Evolutionary conservation across 306 rosid genomes (phyloP).

Genomic region (Malus domestica): DNA sequence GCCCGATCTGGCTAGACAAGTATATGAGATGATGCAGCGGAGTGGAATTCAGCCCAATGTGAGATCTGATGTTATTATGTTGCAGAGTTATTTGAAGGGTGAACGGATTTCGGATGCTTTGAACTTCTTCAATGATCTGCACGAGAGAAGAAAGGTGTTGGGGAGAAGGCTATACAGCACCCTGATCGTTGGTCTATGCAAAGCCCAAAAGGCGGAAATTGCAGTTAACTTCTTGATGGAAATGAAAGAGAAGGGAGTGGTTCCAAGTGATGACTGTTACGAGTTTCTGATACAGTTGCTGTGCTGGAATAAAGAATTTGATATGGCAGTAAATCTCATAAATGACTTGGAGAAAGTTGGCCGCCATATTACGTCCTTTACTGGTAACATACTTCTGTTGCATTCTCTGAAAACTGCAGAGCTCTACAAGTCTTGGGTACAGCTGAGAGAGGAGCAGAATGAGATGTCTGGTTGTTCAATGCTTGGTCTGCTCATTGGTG

Average conservation of each 20-base stretch:
- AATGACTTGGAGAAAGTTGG: slow-evolving; percentile 49
- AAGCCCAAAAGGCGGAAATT: slow-evolving; percentile 30
- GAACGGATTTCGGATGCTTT: slow-evolving; percentile 51
- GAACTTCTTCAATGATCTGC: slow-evolving; percentile 42
- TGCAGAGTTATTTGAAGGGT: slow-evolving; percentile 42
- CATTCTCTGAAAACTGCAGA: slow-evolving; percentile 46
- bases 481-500: slow-evolving; percentile 52
- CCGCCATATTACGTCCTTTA: slow-evolving; percentile 55
- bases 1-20: slow-evolving; percentile 54
- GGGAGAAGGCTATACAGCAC: slow-evolving; percentile 24
- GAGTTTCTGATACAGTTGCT: slow-evolving; percentile 45
- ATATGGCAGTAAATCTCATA: slow-evolving; percentile 42
- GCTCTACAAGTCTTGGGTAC: slow-evolving; percentile 40
- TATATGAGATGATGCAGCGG: slow-evolving; percentile 47
- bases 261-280: slow-evolving; percentile 54
- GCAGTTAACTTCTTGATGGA: slow-evolving; percentile 36
- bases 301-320: slow-evolving; percentile 35
- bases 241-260: slow-evolving; percentile 31
- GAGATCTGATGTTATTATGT: slow-evolving; percentile 34
- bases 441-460: slow-evolving; percentile 29
- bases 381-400: slow-evolving; percentile 57
- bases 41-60: slow-evolving; percentile 37
- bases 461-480: slow-evolving; percentile 32
- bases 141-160: slow-evolving; percentile 18
- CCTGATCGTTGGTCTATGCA: slow-evolving; percentile 52